Evolutionary conservation across 2,329 filamentous ascomycete genomes (phyloP).

Genomic region (Fusarium pilosicola): DNA sequence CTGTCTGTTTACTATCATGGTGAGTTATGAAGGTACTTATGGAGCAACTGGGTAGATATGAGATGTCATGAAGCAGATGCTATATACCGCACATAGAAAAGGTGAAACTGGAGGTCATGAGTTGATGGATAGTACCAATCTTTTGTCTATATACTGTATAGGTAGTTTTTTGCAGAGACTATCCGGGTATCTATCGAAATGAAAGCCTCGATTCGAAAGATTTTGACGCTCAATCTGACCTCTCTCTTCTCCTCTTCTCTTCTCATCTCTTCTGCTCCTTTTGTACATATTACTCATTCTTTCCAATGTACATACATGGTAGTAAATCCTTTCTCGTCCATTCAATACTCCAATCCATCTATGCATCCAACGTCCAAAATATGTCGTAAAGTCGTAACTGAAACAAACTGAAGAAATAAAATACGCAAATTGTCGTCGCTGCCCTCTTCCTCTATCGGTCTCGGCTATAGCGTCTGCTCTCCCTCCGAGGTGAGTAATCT

Average conservation of each 20-base stretch:
- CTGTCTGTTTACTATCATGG: background rate
- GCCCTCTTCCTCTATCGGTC: conserved; percentile 6
- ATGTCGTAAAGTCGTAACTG: conserved; percentile 30
- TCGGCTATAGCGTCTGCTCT: conserved; percentile 37
- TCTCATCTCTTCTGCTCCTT: background rate
- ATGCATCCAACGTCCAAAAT: conserved; percentile 16
- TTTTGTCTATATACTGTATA: conserved; percentile 20
- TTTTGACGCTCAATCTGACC: background rate
- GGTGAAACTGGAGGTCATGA: background rate
- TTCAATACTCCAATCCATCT: background rate
- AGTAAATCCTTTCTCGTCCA: background rate
- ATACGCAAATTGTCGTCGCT: background rate
- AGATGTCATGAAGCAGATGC: conserved; percentile 29
- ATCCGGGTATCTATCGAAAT: conserved; percentile 27
- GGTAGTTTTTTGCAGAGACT: conserved; percentile 9
- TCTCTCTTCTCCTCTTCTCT: background rate
- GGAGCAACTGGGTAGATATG: background rate
- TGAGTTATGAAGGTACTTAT: background rate
- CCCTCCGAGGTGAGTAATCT: conserved; percentile 37
- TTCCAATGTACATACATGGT: background rate
- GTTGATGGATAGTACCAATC: background rate
- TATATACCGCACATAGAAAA: conserved; percentile 18
- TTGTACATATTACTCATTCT: background rate
- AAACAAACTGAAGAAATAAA: conserved; percentile 9
- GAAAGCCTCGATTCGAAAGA: conserved; percentile 16